These are phyloP conservation scores for Conringia planisiliqua DNA, from an alignment of 345 rosid species.

Conservation along the genomic window DNA sequence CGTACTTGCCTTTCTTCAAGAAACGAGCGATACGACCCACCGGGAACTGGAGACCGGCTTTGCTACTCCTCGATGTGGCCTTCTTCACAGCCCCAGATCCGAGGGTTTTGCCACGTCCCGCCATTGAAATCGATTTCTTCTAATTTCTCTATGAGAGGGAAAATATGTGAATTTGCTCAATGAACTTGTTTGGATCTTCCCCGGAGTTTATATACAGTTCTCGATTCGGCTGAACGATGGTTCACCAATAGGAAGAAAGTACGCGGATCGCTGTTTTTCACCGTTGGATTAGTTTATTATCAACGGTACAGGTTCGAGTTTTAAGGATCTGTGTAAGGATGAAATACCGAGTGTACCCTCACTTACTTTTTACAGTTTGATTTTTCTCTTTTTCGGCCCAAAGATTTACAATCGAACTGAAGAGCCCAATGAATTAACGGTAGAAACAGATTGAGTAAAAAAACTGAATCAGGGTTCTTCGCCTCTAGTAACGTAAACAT, in stretches of 20 bases:
- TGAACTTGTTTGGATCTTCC: too few relatives aligned
- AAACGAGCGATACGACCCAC: conserved; percentile 98
- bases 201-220: conserved; percentile 31
- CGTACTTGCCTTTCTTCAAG: conserved; percentile 87
- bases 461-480: background rate
- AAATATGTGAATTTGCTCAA: background rate
- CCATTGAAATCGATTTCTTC: conserved; percentile 39
- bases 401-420: background rate
- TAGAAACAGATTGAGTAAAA: background rate
- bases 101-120: conserved; percentile 85
- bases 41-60: conserved; percentile 90
- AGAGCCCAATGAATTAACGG: background rate
- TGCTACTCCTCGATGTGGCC: conserved; percentile 84
- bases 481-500: background rate
- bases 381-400: background rate
- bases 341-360: background rate
- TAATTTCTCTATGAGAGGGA: background rate
- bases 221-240: background rate
- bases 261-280: conserved; percentile 8
- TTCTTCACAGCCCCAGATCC: conserved; percentile 79
- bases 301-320: conserved; percentile 20
- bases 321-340: background rate
- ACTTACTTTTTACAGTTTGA: background rate
- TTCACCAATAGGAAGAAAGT: conserved; percentile 36
- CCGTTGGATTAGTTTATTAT: conserved; percentile 39